These are phyloP conservation scores for Decorospora gaudefroyi DNA, from an alignment of 2,329 filamentous ascomycete genomes.

Conservation along the genomic window DNA sequence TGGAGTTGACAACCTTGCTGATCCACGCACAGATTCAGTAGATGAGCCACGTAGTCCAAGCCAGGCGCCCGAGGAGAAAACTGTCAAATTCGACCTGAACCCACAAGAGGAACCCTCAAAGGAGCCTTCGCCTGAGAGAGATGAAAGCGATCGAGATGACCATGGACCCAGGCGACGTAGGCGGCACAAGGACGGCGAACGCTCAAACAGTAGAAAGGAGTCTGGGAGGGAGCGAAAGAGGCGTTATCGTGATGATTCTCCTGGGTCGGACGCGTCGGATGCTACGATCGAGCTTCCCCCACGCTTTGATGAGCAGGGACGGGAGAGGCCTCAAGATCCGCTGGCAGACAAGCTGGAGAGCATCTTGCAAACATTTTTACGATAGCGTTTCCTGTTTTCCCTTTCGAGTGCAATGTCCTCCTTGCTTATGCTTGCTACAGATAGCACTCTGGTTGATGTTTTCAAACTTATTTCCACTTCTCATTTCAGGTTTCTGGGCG, in stretches of 20 bases:
- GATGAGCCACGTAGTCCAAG: conserved; percentile 16
- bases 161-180: conserved; percentile 12
- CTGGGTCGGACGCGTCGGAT: conserved; percentile 36
- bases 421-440: not conserved
- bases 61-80: conserved; percentile 34
- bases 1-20: conserved; percentile 11
- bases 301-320: conserved; percentile 44
- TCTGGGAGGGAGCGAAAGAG: conserved; percentile 25
- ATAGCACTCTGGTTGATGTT: not conserved
- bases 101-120: conserved; percentile 34
- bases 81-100: conserved; percentile 49
- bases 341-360: conserved; percentile 43
- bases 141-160: conserved; percentile 8
- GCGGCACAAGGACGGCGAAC: conserved; percentile 22
- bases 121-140: conserved; percentile 19
- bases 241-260: conserved; percentile 29
- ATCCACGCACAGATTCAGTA: conserved; percentile 33
- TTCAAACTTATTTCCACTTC: conserved; percentile 1
- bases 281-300: conserved; percentile 46
- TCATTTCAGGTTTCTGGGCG: not conserved
- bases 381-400: conserved; percentile 19
- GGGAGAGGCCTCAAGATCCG: conserved; percentile 38
- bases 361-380: conserved; percentile 39
- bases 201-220: conserved; percentile 22
- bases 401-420: conserved; percentile 1